Conservation (phyloP, 2,329 filamentous ascomycete species). For the Paramyrothecium roridum region DNA sequence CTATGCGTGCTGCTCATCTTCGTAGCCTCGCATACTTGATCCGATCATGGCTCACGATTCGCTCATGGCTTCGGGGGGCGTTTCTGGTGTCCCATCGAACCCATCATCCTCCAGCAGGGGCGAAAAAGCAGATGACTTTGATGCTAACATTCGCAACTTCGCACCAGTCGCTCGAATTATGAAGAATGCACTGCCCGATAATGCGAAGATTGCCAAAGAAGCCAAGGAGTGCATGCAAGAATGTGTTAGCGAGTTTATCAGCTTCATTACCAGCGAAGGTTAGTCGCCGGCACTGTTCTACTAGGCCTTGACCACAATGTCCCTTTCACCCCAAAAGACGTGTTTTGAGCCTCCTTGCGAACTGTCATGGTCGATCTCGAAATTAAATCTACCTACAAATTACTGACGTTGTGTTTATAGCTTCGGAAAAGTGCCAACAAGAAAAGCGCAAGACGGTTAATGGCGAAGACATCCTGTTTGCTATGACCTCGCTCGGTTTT, state of each 20-base stretch:
- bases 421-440: constrained; percentile 98
- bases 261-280: constrained; percentile 99
- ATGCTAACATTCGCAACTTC: constrained; percentile 95
- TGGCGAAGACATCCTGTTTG: constrained; percentile 96
- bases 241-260: constrained; percentile 99
- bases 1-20: constrained; percentile 20
- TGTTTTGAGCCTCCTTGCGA: not conserved
- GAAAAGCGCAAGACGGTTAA: constrained; percentile 99
- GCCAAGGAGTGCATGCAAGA: constrained; percentile 99
- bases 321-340: constrained; percentile 7
- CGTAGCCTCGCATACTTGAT: constrained; percentile 30
- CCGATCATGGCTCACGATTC: constrained; percentile 60
- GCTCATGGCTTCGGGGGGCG: constrained; percentile 47
- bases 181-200: constrained; percentile 96
- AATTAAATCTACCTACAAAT: constrained; percentile 9
- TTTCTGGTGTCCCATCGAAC: constrained; percentile 30
- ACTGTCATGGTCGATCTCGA: not conserved
- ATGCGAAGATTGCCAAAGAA: constrained; percentile 98
- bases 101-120: constrained; percentile 31
- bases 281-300: constrained; percentile 29
- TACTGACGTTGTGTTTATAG: constrained; percentile 43
- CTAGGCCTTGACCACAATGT: not conserved
- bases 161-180: constrained; percentile 97
- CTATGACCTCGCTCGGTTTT: constrained; percentile 97
- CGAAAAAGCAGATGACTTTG: constrained; percentile 55